A percentile compares a stretch with the other conserved stretches of the same genome.
Conservation (phyloP, 352 stramenopile genomes). For the Phytopythium helicoides region DNA sequence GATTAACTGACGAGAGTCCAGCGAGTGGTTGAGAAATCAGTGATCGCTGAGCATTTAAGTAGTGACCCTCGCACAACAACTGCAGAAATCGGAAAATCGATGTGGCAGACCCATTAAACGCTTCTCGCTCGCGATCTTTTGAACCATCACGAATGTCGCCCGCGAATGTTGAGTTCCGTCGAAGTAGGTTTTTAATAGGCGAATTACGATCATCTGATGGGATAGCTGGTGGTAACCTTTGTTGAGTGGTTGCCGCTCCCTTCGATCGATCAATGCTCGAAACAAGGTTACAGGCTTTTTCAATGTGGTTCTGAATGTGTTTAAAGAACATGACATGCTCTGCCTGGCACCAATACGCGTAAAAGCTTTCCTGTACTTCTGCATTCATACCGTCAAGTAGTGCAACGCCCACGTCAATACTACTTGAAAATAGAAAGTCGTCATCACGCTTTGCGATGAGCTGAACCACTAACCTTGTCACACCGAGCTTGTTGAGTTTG, state of each 20-base stretch:
- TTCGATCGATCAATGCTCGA: constrained; percentile 24
- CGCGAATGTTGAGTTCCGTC: background rate
- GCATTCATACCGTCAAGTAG: constrained; percentile 77
- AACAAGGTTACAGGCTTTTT: constrained; percentile 46
- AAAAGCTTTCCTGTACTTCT: constrained; percentile 72
- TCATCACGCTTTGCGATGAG: constrained; percentile 54
- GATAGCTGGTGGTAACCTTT: background rate
- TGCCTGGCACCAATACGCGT: constrained; percentile 36
- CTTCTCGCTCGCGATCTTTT: background rate
- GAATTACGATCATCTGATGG: background rate
- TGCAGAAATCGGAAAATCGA: constrained; percentile 73
- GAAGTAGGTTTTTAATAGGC: constrained; percentile 1
- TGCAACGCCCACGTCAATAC: constrained; percentile 62
- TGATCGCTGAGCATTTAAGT: constrained; percentile 55
- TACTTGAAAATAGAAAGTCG: constrained; percentile 49
- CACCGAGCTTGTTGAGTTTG: constrained; percentile 59
- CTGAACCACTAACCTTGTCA: constrained; percentile 64
- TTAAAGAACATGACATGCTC: constrained; percentile 44
- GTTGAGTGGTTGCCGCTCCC: background rate
- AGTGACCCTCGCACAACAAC: constrained; percentile 71
- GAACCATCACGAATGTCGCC: background rate
- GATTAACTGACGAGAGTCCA: constrained; percentile 27
- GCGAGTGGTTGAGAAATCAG: constrained; percentile 42
- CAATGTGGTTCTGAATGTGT: constrained; percentile 42
- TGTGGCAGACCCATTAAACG: constrained; percentile 18